Base-by-base conservation (phyloP, 805 yeast species). In the Blastobotrys americana region DNA sequence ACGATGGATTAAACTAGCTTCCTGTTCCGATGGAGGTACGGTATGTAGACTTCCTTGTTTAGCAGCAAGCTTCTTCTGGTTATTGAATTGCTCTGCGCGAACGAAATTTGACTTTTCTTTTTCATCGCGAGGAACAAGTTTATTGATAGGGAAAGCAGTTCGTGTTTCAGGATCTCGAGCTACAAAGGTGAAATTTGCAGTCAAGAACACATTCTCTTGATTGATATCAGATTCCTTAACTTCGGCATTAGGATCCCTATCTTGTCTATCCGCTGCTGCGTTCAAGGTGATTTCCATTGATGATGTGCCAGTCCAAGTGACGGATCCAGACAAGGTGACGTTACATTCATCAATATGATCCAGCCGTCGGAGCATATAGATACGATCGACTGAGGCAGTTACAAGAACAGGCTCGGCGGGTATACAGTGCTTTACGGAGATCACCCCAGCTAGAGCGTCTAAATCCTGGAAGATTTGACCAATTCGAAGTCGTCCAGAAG, bases 331-430 rank as follows among this genome's bases (percentile, higher is more conserved):
- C 49, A 89, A 67, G 22, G 87, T 73, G 55, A 90, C 80, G 64
- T 87, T 86, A 65, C 75, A 82, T 50, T 78, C 76, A 45, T 73
- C 70, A 49, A 88, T 77, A 55, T 82, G 86, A 56, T 87, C 95
- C 34, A 88, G 76, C 54, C 87, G 80, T 63, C 83, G 84, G 47
- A 87, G 77, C 78, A 89, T 80, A 60, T 84, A 84, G 53, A 89
- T 86, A 52, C 96, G 71, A 66, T 90, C 97, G 21, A 89, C 96
- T 21, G 93, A 80, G 1, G 97, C 97, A 6, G 97, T 89, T 36
- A 89, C 97, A 60, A 89, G 84, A 64, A 88, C 87, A 8, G 97
- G 97, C 60, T 84, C 88, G 0, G 96, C 94, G 0, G 97, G 97
- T n/a, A 83, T 73, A 65, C 95, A 85, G 62, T 89, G 97, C 58